Evolutionary conservation across 2,329 filamentous ascomycete species (phyloP), one percentile per base, ranked within the genome.

Genomic region (Trichoderma harzianum): DNA sequence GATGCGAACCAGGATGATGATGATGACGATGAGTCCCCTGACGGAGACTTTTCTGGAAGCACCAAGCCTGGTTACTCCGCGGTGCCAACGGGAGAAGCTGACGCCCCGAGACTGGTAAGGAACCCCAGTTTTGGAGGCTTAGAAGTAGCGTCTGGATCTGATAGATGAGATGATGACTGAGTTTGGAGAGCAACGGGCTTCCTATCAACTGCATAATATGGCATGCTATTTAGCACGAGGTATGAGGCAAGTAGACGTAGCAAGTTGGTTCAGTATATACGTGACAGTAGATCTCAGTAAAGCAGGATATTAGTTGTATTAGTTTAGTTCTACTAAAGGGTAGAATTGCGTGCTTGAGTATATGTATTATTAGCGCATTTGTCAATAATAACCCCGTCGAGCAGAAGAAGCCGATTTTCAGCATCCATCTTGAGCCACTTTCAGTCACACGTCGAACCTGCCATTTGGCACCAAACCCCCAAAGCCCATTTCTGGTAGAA

Each of bases 1-100:
- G 60, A 65, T 75, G 43, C 34, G 69, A 28, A 61, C 7, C 47
- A 51, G 5, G 69, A 67, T 34, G 69, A 69, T 26, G 58, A 66
- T 10, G 57, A 69, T 57, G 51, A 32, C 69, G n/a, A 53, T 24
- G 47, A 53, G 47, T 14, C 47, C 47, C 28, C 61, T n/a, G 30
- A 7, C 6, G 39, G 36, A 11, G 55, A 78, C 24, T 26, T 30
- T 55, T 63, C 58, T 18, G 77, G 78, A 26, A 81, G 79, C 28
- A 79, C 82, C 32, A 84, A 81, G 72, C 79, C 79, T 60, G 86
- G 84, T 73, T 77, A 80, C 60, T 83, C 85, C 76, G 78, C 79
- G 72, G 77, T 82, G 32, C 80, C 84, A 3, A 79, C 85, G 67
- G 80, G 80, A 14, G 69, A 60, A 21, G 24, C 63, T n/a, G 72